A percentile compares a stretch with the other conserved stretches of the same genome.
phyloP scores from a whole-genome alignment of 768 basidiomycete species.

The Rhodotorula toruloides region DNA sequence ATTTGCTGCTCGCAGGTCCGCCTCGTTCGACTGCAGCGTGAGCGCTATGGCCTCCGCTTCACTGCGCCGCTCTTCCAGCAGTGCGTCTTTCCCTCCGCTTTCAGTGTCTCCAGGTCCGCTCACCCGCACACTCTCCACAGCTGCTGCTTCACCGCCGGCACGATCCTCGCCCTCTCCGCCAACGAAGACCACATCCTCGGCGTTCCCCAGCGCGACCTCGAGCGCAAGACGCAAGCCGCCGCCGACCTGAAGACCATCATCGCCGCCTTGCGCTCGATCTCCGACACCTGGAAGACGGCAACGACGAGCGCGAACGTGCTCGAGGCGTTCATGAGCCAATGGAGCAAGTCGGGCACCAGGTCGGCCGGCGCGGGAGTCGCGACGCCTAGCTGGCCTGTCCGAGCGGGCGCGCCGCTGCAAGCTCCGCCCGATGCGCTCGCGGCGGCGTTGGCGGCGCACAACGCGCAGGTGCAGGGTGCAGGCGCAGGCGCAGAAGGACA shows the following conservation, averaged over 20 bases:
- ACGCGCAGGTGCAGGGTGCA: no score
- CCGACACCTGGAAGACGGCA: background rate
- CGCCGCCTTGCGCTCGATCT: conserved; percentile 2
- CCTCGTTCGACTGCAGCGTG: background rate
- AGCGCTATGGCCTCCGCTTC: background rate
- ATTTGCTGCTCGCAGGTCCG: background rate
- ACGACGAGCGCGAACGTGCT: conserved; percentile 9
- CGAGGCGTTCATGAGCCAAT: background rate
- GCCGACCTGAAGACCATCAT: conserved; percentile 2
- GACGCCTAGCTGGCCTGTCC: background rate
- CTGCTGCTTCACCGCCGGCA: conserved; percentile 9
- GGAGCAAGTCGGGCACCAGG: background rate
- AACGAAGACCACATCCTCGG: background rate
- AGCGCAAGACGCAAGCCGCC: conserved; percentile 1
- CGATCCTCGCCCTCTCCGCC: conserved; percentile 16
- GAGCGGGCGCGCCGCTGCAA: background rate
- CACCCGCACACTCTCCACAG: background rate
- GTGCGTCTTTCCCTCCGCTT: background rate
- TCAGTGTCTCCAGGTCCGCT: background rate
- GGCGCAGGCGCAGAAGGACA: background rate
- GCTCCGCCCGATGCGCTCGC: no score
- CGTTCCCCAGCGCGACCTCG: background rate
- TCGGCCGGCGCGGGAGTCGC: background rate
- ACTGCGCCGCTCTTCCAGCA: background rate
- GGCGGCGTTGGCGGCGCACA: no score